A percentile compares a stretch with the other conserved stretches of the same genome.
These are phyloP conservation scores for Blastobotrys raffinosifermentans DNA, from an alignment of 1,139 yeast genomes.

Conservation along the genomic window DNA sequence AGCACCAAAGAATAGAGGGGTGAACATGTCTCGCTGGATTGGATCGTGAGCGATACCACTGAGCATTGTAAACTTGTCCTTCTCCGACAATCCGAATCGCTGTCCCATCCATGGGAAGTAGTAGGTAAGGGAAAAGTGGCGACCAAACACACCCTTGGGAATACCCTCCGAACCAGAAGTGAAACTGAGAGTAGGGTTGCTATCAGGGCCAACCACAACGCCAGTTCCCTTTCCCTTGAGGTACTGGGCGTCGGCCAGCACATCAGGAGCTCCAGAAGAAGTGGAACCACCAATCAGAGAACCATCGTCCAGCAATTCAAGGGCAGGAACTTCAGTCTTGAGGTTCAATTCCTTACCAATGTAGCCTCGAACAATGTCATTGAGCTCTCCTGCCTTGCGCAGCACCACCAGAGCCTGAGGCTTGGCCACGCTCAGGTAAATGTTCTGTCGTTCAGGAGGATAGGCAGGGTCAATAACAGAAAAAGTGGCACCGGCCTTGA, in stretches of 20 bases:
- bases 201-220: conserved; percentile 95
- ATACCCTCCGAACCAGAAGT: conserved; percentile 99
- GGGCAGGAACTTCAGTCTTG: conserved; percentile 65
- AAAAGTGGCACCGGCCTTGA: conserved; percentile 97
- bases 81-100: conserved; percentile 66
- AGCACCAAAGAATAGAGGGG: conserved; percentile 95
- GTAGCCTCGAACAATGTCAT: conserved; percentile 69
- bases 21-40: conserved; percentile 97
- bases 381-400: conserved; percentile 81
- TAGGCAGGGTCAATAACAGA: conserved; percentile 98
- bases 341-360: conserved; percentile 67
- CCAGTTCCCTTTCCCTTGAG: conserved; percentile 62
- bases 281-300: conserved; percentile 52
- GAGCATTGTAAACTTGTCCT: conserved; percentile 92
- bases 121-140: conserved; percentile 94
- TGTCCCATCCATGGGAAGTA: conserved; percentile 98
- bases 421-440: conserved; percentile 85
- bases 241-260: conserved; percentile 43
- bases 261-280: conserved; percentile 37
- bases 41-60: conserved; percentile 99
- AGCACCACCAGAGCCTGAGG: conserved; percentile 88
- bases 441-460: conserved; percentile 96
- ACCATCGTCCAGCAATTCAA: conserved; percentile 77
- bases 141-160: conserved; percentile 97
- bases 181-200: conserved; percentile 92